Evolutionary conservation across 441 rosid species (phyloP), one percentile per base, ranked within the genome.

Genomic region (Populus hybrid): DNA sequence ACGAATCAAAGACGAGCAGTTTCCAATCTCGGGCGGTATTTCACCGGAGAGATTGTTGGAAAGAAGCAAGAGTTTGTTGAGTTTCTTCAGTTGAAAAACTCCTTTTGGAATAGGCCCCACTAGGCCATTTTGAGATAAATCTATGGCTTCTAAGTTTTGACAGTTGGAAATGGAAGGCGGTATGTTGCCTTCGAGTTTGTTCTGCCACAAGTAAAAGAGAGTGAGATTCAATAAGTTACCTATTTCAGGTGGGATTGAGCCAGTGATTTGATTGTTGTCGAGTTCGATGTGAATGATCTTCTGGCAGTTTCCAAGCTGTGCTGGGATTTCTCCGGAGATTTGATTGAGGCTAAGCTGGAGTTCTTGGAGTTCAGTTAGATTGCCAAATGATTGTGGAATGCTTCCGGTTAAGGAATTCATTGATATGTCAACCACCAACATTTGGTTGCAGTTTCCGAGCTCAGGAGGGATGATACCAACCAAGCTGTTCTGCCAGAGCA

Each of bases 261-360:
- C 94, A 7, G 88, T 83, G 74, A 92, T 82, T 72, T 89, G 93
- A 71, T 92, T 95, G 87, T 92, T 95, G 71, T 94, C 98, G 7
- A 95, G 82, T 79, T 92, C 97, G 35, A 93, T 80, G 78, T 89
- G 93, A 72, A 87, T 89, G 50, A 95, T 78, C 71, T 83, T 79
- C 65, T 82, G 82, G 82, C 98, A 94, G 59, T 88, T 88, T 31
- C 91, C 86, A 23, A 95, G 80, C 66, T 89, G 92, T 14, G 82
- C 36, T 7, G 99, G 97, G 76, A 94, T 89, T n/a, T 88, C 79
- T 7, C 98, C 97, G 11, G 97, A 88, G 23, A 95, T 80, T 80
- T 92, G 94, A 85, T 95, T 95, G 67, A 89, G 87, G 38, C 98
- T 92, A 9, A 95, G 90, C 79, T 94, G 97, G 75, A 95, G 90